These are phyloP conservation scores for Blastobotrys apis DNA, from an alignment of 1,139 yeast species.

Conservation along the genomic window DNA sequence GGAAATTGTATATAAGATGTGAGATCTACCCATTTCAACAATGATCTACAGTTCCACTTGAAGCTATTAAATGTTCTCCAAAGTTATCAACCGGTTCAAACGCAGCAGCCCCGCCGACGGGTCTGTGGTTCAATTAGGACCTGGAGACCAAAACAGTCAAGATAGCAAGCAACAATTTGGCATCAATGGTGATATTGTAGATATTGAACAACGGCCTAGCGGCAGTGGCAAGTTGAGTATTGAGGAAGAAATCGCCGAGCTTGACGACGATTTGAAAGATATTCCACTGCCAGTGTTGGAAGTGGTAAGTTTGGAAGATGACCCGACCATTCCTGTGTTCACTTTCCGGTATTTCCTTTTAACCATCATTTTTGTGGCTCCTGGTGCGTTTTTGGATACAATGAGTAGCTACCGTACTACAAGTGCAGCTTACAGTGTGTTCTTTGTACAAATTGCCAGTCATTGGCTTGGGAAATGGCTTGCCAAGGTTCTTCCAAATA, in stretches of 20 bases:
- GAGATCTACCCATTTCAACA: no score
- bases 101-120: background rate
- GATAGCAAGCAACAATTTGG: background rate
- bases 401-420: constrained; percentile 48
- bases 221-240: constrained; percentile 1
- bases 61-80: background rate
- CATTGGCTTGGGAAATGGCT: constrained; percentile 20
- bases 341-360: constrained; percentile 43
- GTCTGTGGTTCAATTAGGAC: background rate
- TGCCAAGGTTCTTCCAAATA: constrained; percentile 41
- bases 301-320: constrained; percentile 35
- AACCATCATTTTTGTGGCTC: constrained; percentile 41
- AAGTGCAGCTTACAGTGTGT: constrained; percentile 26
- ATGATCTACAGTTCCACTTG: no score
- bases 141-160: background rate
- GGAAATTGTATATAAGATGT: no score
- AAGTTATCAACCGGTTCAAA: background rate
- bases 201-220: background rate
- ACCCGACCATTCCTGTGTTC: constrained; percentile 38
- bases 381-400: constrained; percentile 48
- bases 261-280: constrained; percentile 26
- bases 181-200: background rate
- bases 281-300: constrained; percentile 38
- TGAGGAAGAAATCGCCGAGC: constrained; percentile 10
- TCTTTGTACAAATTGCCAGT: constrained; percentile 19